These are phyloP conservation scores for grape (Vitis vinifera) DNA, from an alignment of 164 flowering plant species.

Conservation along the genomic window ASM3070453v1 NC_081806.1:9229501-9230000, in stretches of 20 bases:
- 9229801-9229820: constrained; percentile 60
- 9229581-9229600: constrained; percentile 45
- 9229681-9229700: constrained; percentile 57
- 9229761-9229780: constrained; percentile 20
- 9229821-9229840: constrained; percentile 60
- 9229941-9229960: constrained; percentile 22
- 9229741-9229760: constrained; percentile 21
- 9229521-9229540: constrained; percentile 72
- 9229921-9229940: constrained; percentile 14
- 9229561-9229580: constrained; percentile 65
- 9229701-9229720: constrained; percentile 55
- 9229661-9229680: constrained; percentile 55
- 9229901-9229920: constrained; percentile 10
- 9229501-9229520: constrained; percentile 84
- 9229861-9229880: constrained; percentile 42
- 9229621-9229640: constrained; percentile 73
- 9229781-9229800: constrained; percentile 36
- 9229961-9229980: constrained; percentile 29
- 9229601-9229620: constrained; percentile 66
- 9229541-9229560: constrained; percentile 92
- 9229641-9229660: constrained; percentile 35
- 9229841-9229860: constrained; percentile 49
- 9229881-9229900: not conserved
- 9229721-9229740: not conserved
- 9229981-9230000: not conserved